Evolutionary conservation across 179 eudicot genomes (phyloP), one percentile per base, ranked within the genome.

Genomic region (Sideroxylon spinosum): DNA sequence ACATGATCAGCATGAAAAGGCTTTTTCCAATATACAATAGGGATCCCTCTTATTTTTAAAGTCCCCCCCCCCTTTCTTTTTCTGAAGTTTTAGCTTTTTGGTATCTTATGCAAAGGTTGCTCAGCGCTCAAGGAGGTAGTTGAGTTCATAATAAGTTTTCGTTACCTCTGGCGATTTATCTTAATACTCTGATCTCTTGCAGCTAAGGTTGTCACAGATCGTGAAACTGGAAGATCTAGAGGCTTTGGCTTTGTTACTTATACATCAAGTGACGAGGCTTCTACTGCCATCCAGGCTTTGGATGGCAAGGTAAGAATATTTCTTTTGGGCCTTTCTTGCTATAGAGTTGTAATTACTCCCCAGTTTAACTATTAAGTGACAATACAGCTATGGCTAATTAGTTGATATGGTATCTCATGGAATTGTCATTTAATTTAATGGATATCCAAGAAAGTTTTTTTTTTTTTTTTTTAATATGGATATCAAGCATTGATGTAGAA

Each of bases 231-330:
- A 71, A 71, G 74, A 60, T 50, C 74, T 20, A 50, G 74, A 50
- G 74, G 74, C 59, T 71, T 71, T 50, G 74, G 37, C 20, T 71
- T 71, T 71, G 74, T 71, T 23, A 50, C 19, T 23, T 71, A 71
- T 50, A 16, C 74, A 50, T 71, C 74, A 5, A 71, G 60, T 71
- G 74, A 71, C 0, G 60, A 71, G 74, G 74, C 74, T 71, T 71
- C 74, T 22, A 13, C 37, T 50, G 74, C 74, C n/a, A 71, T 71
- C 32, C 74, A 71, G 74, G 74, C 74, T 50, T 23, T 71, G 59
- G 74, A 71, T 16, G 74, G 74, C 59, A 71, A 71, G 74, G 59
- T 71, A 23, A 28, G 50, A 14, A 23, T 13, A 49, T 50, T 71
- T 68, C 13, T 23, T 46, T 22, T 70, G 29, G 48, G 55, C 2